Conservation (phyloP, 805 yeast species). For the Teunomyces atbi region DNA sequence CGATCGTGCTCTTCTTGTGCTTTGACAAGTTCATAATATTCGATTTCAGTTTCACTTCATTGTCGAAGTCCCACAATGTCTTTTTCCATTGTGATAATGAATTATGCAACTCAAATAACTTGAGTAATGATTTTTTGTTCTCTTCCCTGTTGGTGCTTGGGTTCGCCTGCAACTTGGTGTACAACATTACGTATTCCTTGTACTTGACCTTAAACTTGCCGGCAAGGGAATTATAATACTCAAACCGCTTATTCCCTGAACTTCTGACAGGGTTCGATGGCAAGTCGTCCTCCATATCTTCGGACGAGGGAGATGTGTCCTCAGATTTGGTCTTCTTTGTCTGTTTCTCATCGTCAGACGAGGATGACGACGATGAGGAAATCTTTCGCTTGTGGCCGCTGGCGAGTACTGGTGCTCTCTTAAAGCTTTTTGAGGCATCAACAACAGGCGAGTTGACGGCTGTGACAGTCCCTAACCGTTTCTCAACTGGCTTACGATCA, state of each 20-base stretch:
- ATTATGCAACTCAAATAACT: conserved; percentile 50
- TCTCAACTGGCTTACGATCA: conserved; percentile 5
- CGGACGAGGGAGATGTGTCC: conserved; percentile 36
- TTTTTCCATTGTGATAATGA: conserved; percentile 54
- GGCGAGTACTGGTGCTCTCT: not conserved
- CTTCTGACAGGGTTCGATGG: conserved; percentile 8
- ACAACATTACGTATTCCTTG: conserved; percentile 49
- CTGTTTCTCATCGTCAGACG: conserved; percentile 21
- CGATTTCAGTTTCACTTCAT: conserved; percentile 29
- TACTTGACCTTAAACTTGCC: conserved; percentile 47
- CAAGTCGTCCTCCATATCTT: conserved; percentile 15
- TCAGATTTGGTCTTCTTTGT: conserved; percentile 15
- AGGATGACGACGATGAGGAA: conserved; percentile 18
- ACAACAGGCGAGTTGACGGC: conserved; percentile 15
- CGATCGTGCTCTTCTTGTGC: conserved; percentile 27
- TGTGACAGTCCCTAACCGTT: conserved; percentile 5
- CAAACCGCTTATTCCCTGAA: conserved; percentile 17
- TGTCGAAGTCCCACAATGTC: conserved; percentile 49
- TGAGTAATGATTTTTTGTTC: conserved; percentile 29
- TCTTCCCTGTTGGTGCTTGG: conserved; percentile 15
- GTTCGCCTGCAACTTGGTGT: conserved; percentile 21
- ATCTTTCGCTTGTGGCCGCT: conserved; percentile 9
- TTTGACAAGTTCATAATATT: conserved; percentile 37
- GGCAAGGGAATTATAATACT: conserved; percentile 45
- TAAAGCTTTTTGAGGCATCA: conserved; percentile 2